Percentiles rank a stretch among this genome's conserved stretches.
Evolutionary conservation across 2,329 filamentous ascomycete species (phyloP).

Genomic region (Aspergillus quadricinctus): DNA sequence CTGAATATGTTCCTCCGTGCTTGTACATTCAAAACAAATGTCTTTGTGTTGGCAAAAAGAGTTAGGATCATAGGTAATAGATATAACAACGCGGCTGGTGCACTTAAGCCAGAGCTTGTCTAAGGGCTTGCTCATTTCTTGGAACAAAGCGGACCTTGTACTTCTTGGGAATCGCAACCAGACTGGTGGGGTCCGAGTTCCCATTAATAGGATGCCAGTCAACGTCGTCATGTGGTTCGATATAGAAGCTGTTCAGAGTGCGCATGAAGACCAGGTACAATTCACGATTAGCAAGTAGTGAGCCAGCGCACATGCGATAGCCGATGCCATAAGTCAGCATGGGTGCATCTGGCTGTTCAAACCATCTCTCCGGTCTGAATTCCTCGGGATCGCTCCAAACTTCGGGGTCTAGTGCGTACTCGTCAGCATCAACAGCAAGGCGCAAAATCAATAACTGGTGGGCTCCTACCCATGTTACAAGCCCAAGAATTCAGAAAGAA

Average conservation of each 20-base stretch:
- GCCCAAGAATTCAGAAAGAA: constrained; percentile 66
- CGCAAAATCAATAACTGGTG: neutral
- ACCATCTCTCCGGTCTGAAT: constrained; percentile 61
- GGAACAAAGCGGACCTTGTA: constrained; percentile 59
- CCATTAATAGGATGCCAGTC: constrained; percentile 58
- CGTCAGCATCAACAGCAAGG: neutral
- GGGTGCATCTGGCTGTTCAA: constrained; percentile 60
- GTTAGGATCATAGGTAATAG: neutral
- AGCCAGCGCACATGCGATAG: constrained; percentile 65
- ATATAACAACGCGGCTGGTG: neutral
- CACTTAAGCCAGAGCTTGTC: constrained; percentile 34
- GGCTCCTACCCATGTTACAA: constrained; percentile 59
- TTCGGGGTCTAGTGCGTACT: constrained; percentile 40
- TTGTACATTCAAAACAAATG: neutral
- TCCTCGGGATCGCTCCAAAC: constrained; percentile 57
- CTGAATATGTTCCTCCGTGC: neutral
- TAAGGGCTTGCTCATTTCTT: constrained; percentile 45
- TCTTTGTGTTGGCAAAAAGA: neutral
- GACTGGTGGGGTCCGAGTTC: constrained; percentile 57
- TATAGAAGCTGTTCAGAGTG: constrained; percentile 58
- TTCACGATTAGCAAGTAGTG: constrained; percentile 59
- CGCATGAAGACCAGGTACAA: constrained; percentile 62
- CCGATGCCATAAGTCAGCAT: constrained; percentile 63
- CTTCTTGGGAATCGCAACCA: constrained; percentile 57
- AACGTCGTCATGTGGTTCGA: constrained; percentile 51